Base-by-base conservation (phyloP, 169 alveolate species). In the Blepharisma undulans region DNA sequence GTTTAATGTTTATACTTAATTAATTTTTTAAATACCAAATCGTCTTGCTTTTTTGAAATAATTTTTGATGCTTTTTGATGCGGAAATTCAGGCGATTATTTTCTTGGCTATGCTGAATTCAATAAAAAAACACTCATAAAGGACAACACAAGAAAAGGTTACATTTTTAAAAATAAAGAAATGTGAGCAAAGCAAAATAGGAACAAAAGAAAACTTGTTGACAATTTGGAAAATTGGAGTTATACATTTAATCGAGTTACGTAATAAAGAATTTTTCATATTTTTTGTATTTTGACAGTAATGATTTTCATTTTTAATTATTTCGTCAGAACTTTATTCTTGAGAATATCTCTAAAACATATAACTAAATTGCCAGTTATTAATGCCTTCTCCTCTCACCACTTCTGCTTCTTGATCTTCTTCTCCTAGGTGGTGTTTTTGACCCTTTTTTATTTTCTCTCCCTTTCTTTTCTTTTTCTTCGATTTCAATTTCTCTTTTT, bases 381-480 rank as follows among this genome's bases (percentile, higher is more conserved):
- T 48, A 48, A 48, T 48, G 66, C 66, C 80, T 72, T 72, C 36
- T 29, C 10, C 80, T 72, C 33, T 72, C 33, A 72, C 16, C 19
- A 22, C 80, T 25, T 25, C 80, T 72, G 10, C 80, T 72, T 25
- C 80, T 72, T 18, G 36, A 25, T 25, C 80, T 72, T 72, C 80
- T 72, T 72, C 80, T 72, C 29, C 29, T 29, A 8, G 33, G 33
- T 25, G 36, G 36, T 8, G 29, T 72, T 25, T 72, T 72, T 72
- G 36, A 25, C 12, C 80, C 19, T 25, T 72, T 72, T 72, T 29
- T 72, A 72, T 29, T 72, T 72, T 72, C 80, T 22, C 80, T 72
- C 33, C 80, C 87, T 79, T 79, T 33, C 61, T 25, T 33, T 79
- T 79, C 87, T 79, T 79, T 79, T 79, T 3, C 60, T 10, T 27